Evolutionary conservation across 371 early-diverging fungal species (phyloP), one percentile per base, ranked within the genome.

Genomic region (Lichtheimia corymbifera): DNA sequence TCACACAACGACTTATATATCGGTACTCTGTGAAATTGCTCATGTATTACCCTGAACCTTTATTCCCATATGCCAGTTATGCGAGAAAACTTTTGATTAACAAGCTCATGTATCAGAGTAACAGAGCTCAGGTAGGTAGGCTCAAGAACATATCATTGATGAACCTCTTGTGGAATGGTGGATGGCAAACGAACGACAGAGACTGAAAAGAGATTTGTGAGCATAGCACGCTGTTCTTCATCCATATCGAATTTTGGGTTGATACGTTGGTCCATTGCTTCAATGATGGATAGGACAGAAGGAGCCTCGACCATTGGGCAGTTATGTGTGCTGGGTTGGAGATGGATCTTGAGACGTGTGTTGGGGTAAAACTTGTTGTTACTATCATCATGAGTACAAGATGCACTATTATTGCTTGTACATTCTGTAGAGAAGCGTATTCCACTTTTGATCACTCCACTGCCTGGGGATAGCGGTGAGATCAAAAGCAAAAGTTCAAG

Each of bases 211-310:
- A 62, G 47, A 11, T 45, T 55, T 5, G 67, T 59, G 6, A 64
- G n/a, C 9, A 47, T 45, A 9, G 43, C 20, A 18, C 66, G 30
- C 17, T 56, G 53, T 18, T 66, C 66, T 41, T 66, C 66, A 49
- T 66, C 66, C 61, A 66, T 61, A 24, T 66, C 66, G 54, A 66
- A 66, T 47, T 64, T 64, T 62, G 83, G 79, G n/a, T 73, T 77
- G 55, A 95, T 93, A 12, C 94, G 82, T n/a, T 95, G 85, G 71
- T 93, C 88, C 44, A 96, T 71, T 49, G 84, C 90, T 53, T 82
- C 83, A 41, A 93, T 76, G 55, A 96, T 88, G 0, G 91, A 73
- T 67, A 41, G 64, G 59, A 73, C 71, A 50, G 65, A 68, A 59
- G 58, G 50, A 22, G 51, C 49, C 7, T 57, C 61, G 7, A 62